Base-by-base conservation (phyloP, 164 flowering plant species). In the Warburgia ugandensis region DNA sequence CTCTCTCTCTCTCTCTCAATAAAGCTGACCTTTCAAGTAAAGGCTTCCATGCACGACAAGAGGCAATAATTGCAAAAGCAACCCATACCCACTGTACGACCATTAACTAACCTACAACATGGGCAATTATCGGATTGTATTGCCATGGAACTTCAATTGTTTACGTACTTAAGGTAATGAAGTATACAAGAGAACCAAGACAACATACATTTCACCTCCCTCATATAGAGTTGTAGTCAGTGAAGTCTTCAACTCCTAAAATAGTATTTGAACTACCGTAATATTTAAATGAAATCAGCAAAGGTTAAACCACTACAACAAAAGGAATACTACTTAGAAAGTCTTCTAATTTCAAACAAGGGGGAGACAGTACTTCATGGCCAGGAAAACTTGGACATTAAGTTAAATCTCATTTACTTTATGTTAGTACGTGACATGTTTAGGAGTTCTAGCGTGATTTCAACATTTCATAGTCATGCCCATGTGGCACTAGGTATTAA, bases 31-130 rank as follows among this genome's bases (percentile, higher is more conserved):
- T 41, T 22, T 21, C 25, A 23, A 20, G 17, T 14, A 53, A 25
- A 22, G 27, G 35, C 41, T 21, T 35, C 20, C n/a, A n/a, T n/a
- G n/a, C n/a, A n/a, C n/a, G n/a, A n/a, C 20, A 29, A 21, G 1
- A 22, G 29, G 45, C 63, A 59, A 51, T 52, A 59, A 59, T 25
- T 44, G 50, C 51, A 51, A 29, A 51, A 52, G 45, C 46, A 27
- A 37, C 56, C 50, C 55, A 25, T 35, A 12, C 22, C n/a, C 16
- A 36, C 11, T 14, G 36, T 37, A 35, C 51, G 41, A 14, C 55
- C 54, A 25, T 12, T 54, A 30, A 49, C 32, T 49, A 12, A 40
- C 32, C 52, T 29, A 48, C 7, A 10, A 16, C 23, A 29, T 6
- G 33, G 19, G 33, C 3, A 46, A 44, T 13, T 27, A 6, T n/a